Evolutionary conservation across 225 moss, liverwort and hornwort genomes (phyloP), one percentile per base, ranked within the genome.

Genomic region (Ulota crispa): DNA sequence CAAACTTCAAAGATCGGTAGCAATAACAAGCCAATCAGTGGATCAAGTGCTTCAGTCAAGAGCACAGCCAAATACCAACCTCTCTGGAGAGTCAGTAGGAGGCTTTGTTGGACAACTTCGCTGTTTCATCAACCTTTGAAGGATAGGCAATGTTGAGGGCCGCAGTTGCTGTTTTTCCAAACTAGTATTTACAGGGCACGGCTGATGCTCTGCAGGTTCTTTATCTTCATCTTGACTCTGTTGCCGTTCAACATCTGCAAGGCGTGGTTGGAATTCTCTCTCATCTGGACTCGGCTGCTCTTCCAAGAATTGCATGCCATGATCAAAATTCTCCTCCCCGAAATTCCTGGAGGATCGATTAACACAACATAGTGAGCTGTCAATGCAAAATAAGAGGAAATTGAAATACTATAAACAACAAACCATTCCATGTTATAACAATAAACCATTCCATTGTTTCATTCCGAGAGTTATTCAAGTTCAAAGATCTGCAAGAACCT

Each of bases 141-240:
- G 85, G 59, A 91, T 91, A 62, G 83, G 87, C 77, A 89, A 72
- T 31, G 91, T 91, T 70, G 87, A 89, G n/a, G 91, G 82, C 45
- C 91, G 91, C 75, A 91, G 73, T 57, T 87, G 75, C 72, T 77
- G 80, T 30, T 72, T 80, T 36, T 78, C 82, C 52, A 88, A 73
- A 11, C 4, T 32, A 37, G 28, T 31, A 24, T 77, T 77, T 57
- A 8, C 80, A 64, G 50, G 23, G 47, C 28, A 61, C 62, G 83
- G 55, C 8, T 78, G 55, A 73, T 73, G 64, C 78, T 81, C 81
- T 30, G 37, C 34, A 64, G 64, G 70, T 67, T 68, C 83, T 64
- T 56, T 75, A 47, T 39, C 78, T 57, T 82, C 77, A 55, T 79
- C 79, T 27, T 24, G 63, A 64, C 75, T 73, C 27, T 73, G 67